Base-by-base conservation (phyloP, 441 rosid species). In the Dalechampia spathulata region DNA sequence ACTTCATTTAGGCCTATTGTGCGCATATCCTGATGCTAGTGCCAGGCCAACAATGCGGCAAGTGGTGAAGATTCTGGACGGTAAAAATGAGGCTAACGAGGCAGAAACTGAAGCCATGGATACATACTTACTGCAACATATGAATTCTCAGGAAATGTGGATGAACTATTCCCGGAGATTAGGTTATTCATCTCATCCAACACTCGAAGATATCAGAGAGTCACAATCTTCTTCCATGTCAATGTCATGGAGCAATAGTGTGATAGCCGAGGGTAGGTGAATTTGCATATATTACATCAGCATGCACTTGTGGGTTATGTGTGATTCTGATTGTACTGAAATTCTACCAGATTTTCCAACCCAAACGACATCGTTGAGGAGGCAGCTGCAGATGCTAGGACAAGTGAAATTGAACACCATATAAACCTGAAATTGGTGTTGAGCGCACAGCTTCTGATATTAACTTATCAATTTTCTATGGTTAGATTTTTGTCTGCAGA, bases 1-100 rank as follows among this genome's bases (percentile, higher is more conserved):
- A 7, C 44, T 87, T 49, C 89, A 82, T 42, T 56, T 87, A 53
- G 97, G 95, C 6, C 55, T 90, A 69, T 56, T 83, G 42, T 85
- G 95, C 28, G 74, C 86, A 9, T 76, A 80, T 61, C 86, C 86
- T 7, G 83, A 80, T 26, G 75, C 89, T 5, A 48, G 49, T 9
- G 62, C 64, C 1, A 61, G 97, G 58, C 97, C 96, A 11, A 67
- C 79, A 6, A 87, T 85, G 94, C 85, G 96, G 65, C 94, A 85
- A 62, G 94, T 71, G 12, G 78, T 78, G 52, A 80, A 78, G 57
- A 65, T 80, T 27, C 75, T 85, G 72, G 83, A 82, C 46, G 87
- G 86, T 17, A 76, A 69, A 43, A 70, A 46, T 22, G 88, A 80
- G 64, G n/a, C 34, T 0, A 52, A 22, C 37, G 91, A 80, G 14